Evolutionary conservation across 2,329 filamentous ascomycete species (phyloP).

Genomic region (Neonectria hederae): DNA sequence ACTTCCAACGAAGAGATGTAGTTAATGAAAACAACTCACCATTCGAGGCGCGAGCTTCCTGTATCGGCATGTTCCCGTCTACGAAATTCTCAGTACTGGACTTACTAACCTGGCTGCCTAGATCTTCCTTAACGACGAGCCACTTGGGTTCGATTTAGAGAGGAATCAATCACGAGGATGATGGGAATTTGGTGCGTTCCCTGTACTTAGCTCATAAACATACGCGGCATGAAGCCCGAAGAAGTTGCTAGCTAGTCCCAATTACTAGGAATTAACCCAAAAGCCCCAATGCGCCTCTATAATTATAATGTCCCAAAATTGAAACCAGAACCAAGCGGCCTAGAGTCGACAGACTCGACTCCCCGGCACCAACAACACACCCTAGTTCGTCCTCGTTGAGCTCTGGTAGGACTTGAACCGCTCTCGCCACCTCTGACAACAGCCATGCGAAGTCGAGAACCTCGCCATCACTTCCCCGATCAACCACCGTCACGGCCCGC

Average conservation of each 20-base stretch:
- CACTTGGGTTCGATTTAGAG: background rate
- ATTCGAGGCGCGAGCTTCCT: background rate
- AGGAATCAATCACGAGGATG: background rate
- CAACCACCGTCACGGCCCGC: constrained; percentile 19
- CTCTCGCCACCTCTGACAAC: constrained; percentile 10
- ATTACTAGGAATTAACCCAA: background rate
- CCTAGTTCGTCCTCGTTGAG: background rate
- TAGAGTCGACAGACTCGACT: background rate
- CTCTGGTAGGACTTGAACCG: background rate
- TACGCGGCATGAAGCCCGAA: background rate
- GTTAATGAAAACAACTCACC: background rate
- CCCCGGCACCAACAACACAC: constrained; percentile 5
- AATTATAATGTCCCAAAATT: background rate
- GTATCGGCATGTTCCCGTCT: too few relatives aligned
- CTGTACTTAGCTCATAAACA: background rate
- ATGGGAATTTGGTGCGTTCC: background rate
- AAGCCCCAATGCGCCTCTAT: background rate
- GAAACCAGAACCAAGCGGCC: constrained; percentile 5
- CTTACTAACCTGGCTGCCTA: too few relatives aligned
- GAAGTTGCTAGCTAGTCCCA: background rate
- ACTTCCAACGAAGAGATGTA: background rate
- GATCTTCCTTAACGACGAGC: background rate
- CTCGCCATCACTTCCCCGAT: constrained; percentile 19
- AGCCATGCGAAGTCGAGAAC: constrained; percentile 21
- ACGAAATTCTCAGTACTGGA: too few relatives aligned